Evolutionary conservation across 1,284 basidiomycete genomes (phyloP), one percentile per base, ranked within the genome.

Genomic region (Leccinum solheimii): DNA sequence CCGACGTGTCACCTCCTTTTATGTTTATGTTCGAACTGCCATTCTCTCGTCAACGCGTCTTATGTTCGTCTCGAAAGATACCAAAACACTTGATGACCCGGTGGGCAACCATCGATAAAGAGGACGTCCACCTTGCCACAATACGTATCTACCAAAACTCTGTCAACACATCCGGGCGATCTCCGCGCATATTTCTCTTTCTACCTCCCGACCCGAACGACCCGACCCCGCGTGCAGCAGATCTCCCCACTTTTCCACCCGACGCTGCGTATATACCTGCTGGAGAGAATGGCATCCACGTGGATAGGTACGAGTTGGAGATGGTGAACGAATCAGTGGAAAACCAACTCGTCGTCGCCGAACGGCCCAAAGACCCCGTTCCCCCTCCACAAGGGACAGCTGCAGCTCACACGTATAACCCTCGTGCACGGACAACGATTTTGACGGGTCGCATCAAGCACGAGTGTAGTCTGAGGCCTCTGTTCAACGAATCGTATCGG

Each of bases 291-390:
- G 32, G 69, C 67, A 5, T 78, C 6, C 80, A 84, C 60, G 83
- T 83, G 7, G 88, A 90, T 67, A 81, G 82, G 70, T 92, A 89
- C 72, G 88, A 91, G 68, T 78, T 92, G 43, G 88, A 90, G 32
- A 90, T 92, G 86, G 81, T 90, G 49, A 88, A 90, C 64, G 86
- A 89, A 61, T 74, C 82, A 19, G 88, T 92, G 5, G 86, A 89
- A 64, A 91, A 91, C 75, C 89, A 91, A 72, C 80, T 90, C 61
- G 89, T 91, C 50, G 81, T 92, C 43, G 88, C 90, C 0, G 89
- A 91, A 73, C 82, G 86, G 49, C 87, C 87, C 23, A 91, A 89
- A 67, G 85, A 87, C 62, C 73, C 83, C 2, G 80, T 81, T 6
- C 77, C 84, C 14, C 78, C 53, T 69, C 68, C 16, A 63, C 67